Evolutionary conservation across 192 early-diverging fungal genomes (phyloP).

Genomic region (Backusella mclennaniae): DNA sequence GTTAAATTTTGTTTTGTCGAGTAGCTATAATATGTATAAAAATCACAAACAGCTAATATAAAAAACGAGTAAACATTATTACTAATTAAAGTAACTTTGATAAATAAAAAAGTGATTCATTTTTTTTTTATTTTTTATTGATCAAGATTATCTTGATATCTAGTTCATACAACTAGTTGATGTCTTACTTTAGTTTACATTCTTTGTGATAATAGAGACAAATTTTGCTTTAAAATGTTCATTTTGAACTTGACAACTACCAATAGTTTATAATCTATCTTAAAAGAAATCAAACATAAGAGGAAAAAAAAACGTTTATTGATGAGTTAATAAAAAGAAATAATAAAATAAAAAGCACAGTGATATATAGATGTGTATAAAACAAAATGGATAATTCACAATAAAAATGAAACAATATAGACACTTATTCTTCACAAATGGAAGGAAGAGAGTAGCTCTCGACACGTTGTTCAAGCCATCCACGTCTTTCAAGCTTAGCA

Average conservation of each 20-base stretch:
- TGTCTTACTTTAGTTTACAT: too few relatives aligned
- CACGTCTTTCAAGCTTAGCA: constrained; percentile 51
- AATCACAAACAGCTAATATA: background rate
- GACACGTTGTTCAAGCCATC: constrained; percentile 33
- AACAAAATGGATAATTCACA: constrained; percentile 7
- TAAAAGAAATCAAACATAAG: background rate
- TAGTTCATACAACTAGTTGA: too few relatives aligned
- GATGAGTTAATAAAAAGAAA: background rate
- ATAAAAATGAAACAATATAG: constrained; percentile 7
- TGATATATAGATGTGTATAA: background rate
- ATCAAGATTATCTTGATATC: too few relatives aligned
- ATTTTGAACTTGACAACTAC: too few relatives aligned
- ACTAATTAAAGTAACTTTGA: too few relatives aligned
- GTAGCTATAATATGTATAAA: background rate
- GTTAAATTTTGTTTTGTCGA: background rate
- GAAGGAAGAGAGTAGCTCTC: constrained; percentile 30
- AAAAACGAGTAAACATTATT: too few relatives aligned
- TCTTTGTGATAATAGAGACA: too few relatives aligned
- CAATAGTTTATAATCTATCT: too few relatives aligned
- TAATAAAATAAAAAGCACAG: background rate
- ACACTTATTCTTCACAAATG: constrained; percentile 12
- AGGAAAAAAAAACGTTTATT: background rate
- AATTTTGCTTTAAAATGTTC: too few relatives aligned
- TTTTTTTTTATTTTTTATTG: too few relatives aligned
- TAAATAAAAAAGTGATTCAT: too few relatives aligned